These are phyloP conservation scores for Phytophthora cactorum DNA, from an alignment of 352 stramenopile species.

Conservation along the genomic window DNA sequence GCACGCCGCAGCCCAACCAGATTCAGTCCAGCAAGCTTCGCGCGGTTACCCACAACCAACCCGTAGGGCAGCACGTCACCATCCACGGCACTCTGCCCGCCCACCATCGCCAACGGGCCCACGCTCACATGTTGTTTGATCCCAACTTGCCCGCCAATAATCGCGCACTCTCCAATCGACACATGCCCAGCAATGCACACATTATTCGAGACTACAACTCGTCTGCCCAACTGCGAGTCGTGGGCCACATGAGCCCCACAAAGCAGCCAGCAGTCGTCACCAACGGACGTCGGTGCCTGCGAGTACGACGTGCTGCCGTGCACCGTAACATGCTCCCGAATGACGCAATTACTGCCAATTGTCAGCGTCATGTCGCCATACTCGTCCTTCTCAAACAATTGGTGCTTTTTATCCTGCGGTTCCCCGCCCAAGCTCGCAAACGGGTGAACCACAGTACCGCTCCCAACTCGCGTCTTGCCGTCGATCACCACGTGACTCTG, in stretches of 20 bases:
- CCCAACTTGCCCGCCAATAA: slow-evolving; percentile 80
- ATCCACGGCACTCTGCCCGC: slow-evolving; percentile 82
- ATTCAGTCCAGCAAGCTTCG: slow-evolving; percentile 80
- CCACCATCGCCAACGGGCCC: slow-evolving; percentile 77
- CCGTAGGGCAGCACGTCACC: slow-evolving; percentile 84
- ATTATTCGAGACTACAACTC: slow-evolving; percentile 85
- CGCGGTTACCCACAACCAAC: slow-evolving; percentile 74
- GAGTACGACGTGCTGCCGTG: slow-evolving; percentile 82
- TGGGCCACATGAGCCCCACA: slow-evolving; percentile 80
- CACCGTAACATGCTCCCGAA: slow-evolving; percentile 85
- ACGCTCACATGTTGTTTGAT: slow-evolving; percentile 83
- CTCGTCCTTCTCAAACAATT: slow-evolving; percentile 13
- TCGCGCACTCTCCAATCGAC: slow-evolving; percentile 71
- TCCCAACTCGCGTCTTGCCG: slow-evolving; percentile 62
- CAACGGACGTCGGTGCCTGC: slow-evolving; percentile 55
- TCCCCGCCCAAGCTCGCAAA: slow-evolving; percentile 80
- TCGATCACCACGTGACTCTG: slow-evolving; percentile 82
- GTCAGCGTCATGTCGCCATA: slow-evolving; percentile 36
- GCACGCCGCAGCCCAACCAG: slow-evolving; percentile 73
- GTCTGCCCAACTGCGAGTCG: slow-evolving; percentile 64
- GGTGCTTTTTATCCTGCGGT: slow-evolving; percentile 87
- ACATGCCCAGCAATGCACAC: slow-evolving; percentile 85
- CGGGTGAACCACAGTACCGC: slow-evolving; percentile 63
- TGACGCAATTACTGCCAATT: slow-evolving; percentile 76
- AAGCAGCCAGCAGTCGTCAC: slow-evolving; percentile 83